Evolutionary conservation across 192 early-diverging fungal genomes (phyloP), one percentile per base, ranked within the genome.

Genomic region (Geranomyces variabilis): DNA sequence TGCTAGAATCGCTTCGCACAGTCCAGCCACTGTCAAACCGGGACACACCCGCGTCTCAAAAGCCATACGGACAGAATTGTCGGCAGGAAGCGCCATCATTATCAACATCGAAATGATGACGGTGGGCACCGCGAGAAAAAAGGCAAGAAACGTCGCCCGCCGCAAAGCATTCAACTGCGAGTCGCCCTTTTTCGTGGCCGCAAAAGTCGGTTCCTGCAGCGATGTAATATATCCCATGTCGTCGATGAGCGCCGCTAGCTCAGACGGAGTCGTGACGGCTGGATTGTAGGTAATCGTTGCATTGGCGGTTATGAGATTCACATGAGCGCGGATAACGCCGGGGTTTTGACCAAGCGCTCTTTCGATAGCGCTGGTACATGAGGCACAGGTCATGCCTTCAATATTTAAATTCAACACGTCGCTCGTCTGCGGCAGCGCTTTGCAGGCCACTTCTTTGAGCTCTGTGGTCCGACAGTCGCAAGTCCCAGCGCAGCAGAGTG

Each of bases 51-150:
- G 66, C 17, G 66, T 71, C 69, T 81, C 80, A 2, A 92, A 74
- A 0, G 55, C 36, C 55, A 69, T 33, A 1, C 82, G 77, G 8
- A 86, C 62, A 1, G 80, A 69, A 56, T 87, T 82, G 12, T 75
- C 67, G 17, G 69, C 33, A 0, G 90, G 87, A 3, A 91, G 65
- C 22, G 81, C 76, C 88, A 92, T 90, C 80, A 86, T 83, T 56
- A 91, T 80, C 19, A 94, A 72, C 93, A 94, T 93, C 13, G 81
- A 41, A 34, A 93, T 67, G 14, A 91, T 47, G 29, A 93, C 82
- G 26, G 87, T 81, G 6, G 92, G 92, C 10, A 93, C 65, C 14
- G 89, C 89, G 74, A 92, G 89, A 6, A 82, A 17, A 6, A 90
- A 62, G 0, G 90, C 84, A 30, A 81, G 62, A 12, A 87, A 48